These are phyloP conservation scores for Aspergillus chevalieri DNA, from an alignment of 2,329 filamentous ascomycete genomes.

Conservation along the genomic window DNA sequence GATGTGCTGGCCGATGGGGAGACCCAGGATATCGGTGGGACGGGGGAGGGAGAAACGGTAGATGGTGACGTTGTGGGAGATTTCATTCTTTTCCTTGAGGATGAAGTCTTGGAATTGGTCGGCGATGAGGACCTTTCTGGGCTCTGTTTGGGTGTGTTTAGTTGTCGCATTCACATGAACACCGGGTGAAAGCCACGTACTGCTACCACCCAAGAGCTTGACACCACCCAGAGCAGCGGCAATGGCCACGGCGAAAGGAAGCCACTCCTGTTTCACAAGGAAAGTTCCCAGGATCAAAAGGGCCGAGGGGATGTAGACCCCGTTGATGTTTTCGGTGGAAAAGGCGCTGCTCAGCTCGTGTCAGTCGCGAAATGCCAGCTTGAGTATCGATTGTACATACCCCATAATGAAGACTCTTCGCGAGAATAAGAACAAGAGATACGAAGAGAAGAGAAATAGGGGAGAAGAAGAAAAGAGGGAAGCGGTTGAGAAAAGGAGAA, in stretches of 20 bases:
- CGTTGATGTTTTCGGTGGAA: conserved; percentile 59
- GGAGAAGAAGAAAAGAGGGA: conserved; percentile 6
- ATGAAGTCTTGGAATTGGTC: conserved; percentile 85
- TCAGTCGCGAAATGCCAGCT: too few species aligned
- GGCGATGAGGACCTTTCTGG: conserved; percentile 79
- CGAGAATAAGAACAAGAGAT: not conserved
- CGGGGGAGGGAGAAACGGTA: conserved; percentile 88
- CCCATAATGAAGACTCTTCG: conserved; percentile 22
- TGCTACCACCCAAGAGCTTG: conserved; percentile 63
- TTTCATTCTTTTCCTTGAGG: conserved; percentile 87
- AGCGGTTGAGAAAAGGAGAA: conserved; percentile 1
- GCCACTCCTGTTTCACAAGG: conserved; percentile 73
- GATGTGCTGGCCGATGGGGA: conserved; percentile 98
- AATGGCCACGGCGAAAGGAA: conserved; percentile 62
- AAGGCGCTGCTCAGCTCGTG: conserved; percentile 15
- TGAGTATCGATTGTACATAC: conserved; percentile 10
- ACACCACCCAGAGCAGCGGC: conserved; percentile 61
- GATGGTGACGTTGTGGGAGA: conserved; percentile 98
- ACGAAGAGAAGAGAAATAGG: conserved; percentile 5
- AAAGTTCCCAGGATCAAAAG: conserved; percentile 69
- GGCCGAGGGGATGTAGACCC: conserved; percentile 75
- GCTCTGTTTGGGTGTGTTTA: conserved; percentile 46
- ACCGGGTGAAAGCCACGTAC: conserved; percentile 15
- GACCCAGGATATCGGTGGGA: conserved; percentile 74
- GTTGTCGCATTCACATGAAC: not conserved